Base-by-base conservation (phyloP, 495 filamentous ascomycete genomes). In the Penicillium lagena region DNA sequence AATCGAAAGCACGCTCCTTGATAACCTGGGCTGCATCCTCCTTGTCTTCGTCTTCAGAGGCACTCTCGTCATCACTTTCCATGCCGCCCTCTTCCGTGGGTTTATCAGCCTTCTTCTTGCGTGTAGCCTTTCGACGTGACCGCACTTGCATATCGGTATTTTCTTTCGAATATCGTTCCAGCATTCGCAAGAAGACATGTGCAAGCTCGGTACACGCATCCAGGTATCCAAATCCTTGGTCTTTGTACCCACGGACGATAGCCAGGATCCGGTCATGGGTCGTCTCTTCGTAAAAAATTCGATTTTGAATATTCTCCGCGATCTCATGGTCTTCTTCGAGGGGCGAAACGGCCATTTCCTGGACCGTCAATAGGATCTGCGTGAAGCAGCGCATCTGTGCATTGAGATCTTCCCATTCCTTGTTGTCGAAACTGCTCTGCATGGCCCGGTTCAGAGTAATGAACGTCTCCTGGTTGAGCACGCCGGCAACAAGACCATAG, bases 271-370 rank as follows among this genome's bases (percentile, higher is more conserved):
- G 73, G 48, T 97, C 91, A 55, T 97, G 87, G 0, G 90, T 96
- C 0, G 85, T 82, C 55, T 97, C 90, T 63, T 99, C 94, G 67
- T 99, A 97, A 61, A 99, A 99, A 1, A 99, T 88, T 28, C 94
- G 87, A 54, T 85, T 93, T 41, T 95, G 83, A 33, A 95, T 96
- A 50, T 98, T 99, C 55, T 99, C 91, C 5, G 94, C 94, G 54
- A 99, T 96, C 48, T 97, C 94, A 62, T 94, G 87, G 53, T 99
- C 89, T 9, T 97, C 94, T 49, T 96, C 91, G 17, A 88, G 73
- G 0, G 79, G 78, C 0, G 87, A 91, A 33, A 84, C 78, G 4
- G 82, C 71, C 94, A 99, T 99, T 46, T 95, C 89, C 56, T 96
- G 91, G 4, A 96, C 84, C 0, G 90, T 96, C 34, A 96, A 72